phyloP scores from a whole-genome alignment of 371 early-diverging fungal genomes.

The Apophysomyces trapeziformis region DNA sequence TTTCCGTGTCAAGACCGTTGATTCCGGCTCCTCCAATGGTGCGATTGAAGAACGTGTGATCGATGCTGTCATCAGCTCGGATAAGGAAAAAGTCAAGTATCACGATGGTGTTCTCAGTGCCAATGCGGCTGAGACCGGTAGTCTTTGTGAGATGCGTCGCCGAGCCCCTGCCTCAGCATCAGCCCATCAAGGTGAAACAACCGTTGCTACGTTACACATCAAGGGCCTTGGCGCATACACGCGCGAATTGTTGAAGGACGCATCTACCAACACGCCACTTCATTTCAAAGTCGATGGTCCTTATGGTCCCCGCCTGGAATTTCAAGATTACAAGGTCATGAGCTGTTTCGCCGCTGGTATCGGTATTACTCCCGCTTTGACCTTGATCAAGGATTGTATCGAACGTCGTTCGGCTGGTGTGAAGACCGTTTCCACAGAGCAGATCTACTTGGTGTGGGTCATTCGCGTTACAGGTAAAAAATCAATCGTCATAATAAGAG shows the following conservation, averaged over 20 bases:
- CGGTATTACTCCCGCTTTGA: conserved; percentile 50
- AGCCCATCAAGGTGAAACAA: conserved; percentile 12
- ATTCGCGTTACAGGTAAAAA: conserved; percentile 36
- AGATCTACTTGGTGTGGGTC: conserved; percentile 49
- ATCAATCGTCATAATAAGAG: not conserved
- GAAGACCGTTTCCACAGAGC: conserved; percentile 37
- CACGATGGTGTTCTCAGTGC: not conserved
- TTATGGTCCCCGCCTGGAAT: conserved; percentile 45
- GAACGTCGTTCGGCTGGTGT: conserved; percentile 43
- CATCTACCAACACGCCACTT: conserved; percentile 19
- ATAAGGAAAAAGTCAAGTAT: conserved; percentile 14
- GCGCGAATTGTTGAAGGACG: conserved; percentile 22
- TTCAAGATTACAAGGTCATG: conserved; percentile 44
- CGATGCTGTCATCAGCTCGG: not conserved
- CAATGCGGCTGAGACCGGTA: not conserved
- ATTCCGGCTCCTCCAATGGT: conserved; percentile 3
- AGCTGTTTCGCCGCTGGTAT: conserved; percentile 45
- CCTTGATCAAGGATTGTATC: conserved; percentile 44
- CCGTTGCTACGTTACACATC: conserved; percentile 42
- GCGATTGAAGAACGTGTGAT: not conserved
- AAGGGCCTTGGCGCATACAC: conserved; percentile 49
- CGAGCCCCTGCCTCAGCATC: conserved; percentile 13
- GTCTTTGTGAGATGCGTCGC: conserved; percentile 18
- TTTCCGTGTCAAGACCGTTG: conserved; percentile 20
- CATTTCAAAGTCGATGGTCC: conserved; percentile 46